Conservation (phyloP, 2,329 filamentous ascomycete genomes). For the Coniochaeta hoffmannii region DNA sequence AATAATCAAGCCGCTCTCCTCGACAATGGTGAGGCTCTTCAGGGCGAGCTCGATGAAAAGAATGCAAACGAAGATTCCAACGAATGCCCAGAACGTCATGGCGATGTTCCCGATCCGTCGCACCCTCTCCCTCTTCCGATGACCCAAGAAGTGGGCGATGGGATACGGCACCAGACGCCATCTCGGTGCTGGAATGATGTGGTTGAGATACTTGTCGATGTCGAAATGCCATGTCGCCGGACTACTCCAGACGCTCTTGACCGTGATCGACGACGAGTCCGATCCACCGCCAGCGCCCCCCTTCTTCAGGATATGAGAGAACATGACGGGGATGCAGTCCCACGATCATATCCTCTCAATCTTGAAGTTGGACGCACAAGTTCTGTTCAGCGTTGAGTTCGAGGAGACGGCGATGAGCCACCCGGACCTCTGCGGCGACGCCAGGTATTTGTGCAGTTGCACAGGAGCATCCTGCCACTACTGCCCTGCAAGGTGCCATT, state of each 20-base stretch:
- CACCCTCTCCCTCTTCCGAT: slow-evolving; percentile 35
- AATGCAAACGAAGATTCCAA: slow-evolving; percentile 58
- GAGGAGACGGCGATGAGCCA: neutral
- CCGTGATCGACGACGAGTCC: neutral
- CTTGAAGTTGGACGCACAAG: neutral
- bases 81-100: slow-evolving; percentile 53
- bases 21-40: slow-evolving; percentile 45
- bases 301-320: neutral
- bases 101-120: slow-evolving; percentile 47
- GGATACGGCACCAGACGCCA: slow-evolving; percentile 56
- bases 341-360: neutral
- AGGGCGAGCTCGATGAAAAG: slow-evolving; percentile 51
- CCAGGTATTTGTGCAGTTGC: neutral
- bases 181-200: slow-evolving; percentile 57
- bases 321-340: neutral
- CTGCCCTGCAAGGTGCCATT: neutral
- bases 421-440: neutral
- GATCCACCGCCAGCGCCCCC: neutral
- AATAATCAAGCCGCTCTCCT: slow-evolving; percentile 47
- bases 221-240: slow-evolving; percentile 50
- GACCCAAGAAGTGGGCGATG: slow-evolving; percentile 61
- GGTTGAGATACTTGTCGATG: slow-evolving; percentile 71
- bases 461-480: neutral
- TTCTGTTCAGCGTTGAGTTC: neutral
- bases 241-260: neutral